Evolutionary conservation across 176 grass and related monocot species (phyloP).

Genomic region (Alopecurus myosuroides): DNA sequence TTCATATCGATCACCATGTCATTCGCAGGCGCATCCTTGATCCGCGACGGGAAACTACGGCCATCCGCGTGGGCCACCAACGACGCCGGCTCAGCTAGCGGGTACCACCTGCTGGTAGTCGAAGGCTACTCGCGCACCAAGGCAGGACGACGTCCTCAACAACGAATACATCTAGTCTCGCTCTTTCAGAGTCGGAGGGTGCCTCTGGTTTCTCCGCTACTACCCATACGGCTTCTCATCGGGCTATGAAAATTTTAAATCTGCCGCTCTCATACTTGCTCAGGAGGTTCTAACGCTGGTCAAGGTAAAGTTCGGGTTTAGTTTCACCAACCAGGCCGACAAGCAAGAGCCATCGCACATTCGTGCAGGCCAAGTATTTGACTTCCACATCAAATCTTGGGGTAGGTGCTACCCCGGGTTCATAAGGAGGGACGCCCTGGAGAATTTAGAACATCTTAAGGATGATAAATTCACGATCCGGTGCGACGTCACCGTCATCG

Average conservation of each 20-base stretch:
- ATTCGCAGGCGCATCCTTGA: background rate
- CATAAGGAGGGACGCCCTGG: background rate
- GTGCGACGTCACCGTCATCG: background rate
- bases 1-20: background rate
- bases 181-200: background rate
- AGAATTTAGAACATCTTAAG: background rate
- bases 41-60: background rate
- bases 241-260: too few relatives aligned
- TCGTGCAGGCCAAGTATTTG: background rate
- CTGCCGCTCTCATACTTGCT: too few relatives aligned
- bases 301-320: too few relatives aligned
- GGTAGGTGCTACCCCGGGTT: background rate
- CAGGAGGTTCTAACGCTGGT: too few relatives aligned
- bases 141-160: too few relatives aligned
- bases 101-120: slow-evolving; percentile 20
- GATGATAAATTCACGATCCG: background rate
- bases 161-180: background rate
- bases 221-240: background rate
- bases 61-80: background rate
- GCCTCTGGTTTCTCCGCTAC: background rate
- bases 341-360: too few relatives aligned
- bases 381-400: background rate
- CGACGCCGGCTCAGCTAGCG: background rate
- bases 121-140: background rate
- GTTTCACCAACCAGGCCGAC: too few relatives aligned